A percentile compares a stretch with the other conserved stretches of the same genome.
Evolutionary conservation across 2,329 filamentous ascomycete genomes (phyloP).

Genomic region (Emydomyces testavorans): DNA sequence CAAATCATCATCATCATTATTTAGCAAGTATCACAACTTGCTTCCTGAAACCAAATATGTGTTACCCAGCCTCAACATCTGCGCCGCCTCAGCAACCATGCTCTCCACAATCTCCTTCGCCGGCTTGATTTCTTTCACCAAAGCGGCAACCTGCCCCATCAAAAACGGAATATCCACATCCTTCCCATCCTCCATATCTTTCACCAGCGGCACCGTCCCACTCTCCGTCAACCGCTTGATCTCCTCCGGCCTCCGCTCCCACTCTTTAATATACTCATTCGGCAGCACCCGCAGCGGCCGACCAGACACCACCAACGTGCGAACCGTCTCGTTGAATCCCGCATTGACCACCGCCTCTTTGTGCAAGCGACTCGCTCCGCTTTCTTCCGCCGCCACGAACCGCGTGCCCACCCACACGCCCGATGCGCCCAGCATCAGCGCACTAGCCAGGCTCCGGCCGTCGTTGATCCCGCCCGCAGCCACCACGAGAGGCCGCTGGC

Average conservation of each 20-base stretch:
- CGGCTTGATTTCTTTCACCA: conserved; percentile 65
- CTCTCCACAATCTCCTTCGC: conserved; percentile 76
- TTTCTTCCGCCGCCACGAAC: conserved; percentile 75
- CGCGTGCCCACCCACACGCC: conserved; percentile 93
- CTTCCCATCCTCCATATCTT: conserved; percentile 70
- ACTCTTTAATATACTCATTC: conserved; percentile 71
- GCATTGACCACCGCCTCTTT: conserved; percentile 77
- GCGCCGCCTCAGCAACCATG: conserved; percentile 69
- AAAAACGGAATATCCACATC: conserved; percentile 78
- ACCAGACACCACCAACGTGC: conserved; percentile 73
- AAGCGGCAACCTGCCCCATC: conserved; percentile 86
- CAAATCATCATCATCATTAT: no score
- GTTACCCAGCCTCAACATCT: conserved; percentile 52
- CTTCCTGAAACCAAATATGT: conserved; percentile 42
- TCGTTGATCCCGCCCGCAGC: conserved; percentile 82
- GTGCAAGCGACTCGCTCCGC: conserved; percentile 67
- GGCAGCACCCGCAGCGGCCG: conserved; percentile 67
- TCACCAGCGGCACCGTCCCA: conserved; percentile 68
- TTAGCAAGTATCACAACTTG: conserved; percentile 8
- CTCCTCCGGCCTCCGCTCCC: conserved; percentile 65
- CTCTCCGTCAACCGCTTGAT: conserved; percentile 63
- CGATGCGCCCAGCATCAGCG: conserved; percentile 74
- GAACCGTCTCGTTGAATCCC: conserved; percentile 63
- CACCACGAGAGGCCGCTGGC: conserved; percentile 63
- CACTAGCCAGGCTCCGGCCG: conserved; percentile 66